Evolutionary conservation across 441 rosid genomes (phyloP), one percentile per base, ranked within the genome.

Genomic region (Croton setiger): DNA sequence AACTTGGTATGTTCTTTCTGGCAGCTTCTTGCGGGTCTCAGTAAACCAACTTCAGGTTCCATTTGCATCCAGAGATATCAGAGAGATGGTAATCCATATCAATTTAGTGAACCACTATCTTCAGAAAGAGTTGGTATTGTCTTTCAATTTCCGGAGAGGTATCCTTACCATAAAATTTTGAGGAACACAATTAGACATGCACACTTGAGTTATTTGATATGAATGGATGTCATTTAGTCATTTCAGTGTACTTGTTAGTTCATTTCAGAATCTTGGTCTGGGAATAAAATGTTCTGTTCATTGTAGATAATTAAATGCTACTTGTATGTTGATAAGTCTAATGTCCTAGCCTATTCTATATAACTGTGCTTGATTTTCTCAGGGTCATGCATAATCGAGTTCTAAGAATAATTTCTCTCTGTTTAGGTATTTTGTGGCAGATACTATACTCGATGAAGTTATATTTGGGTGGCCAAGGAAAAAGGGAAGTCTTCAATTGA

Each of bases 391-490:
- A 48, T 31, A 44, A 17, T 52, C 39, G 37, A 60, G 17, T 71
- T 4, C 49, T 57, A 66, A 73, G 10, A 31, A 59, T 23, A 6
- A 27, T 49, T 6, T 44, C 54, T 17, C 81, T 73, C 54, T 59
- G 54, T 49, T 60, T 70, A 93, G 97, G 83, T 93, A 89, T 75
- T 91, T 89, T 76, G 83, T 93, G 72, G 88, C 96, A 9, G 97
- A 93, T 81, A 91, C 80, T 37, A 84, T 93, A 63, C 92, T 91
- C 60, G 97, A 85, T 71, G 97, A 93, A 74, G 81, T 91, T 74
- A 87, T 85, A 44, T 89, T 91, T 86, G 96, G 98, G 64, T 89
- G 96, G 96, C 95, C 97, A 61, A 86, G 96, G 83, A 83, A 81
- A 83, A 91, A 81, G 78, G 82, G 83, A 55, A 81, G 80, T 75